Conservation (phyloP, 2,329 filamentous ascomycete genomes). For the Dryadomyces quercivorus region DNA sequence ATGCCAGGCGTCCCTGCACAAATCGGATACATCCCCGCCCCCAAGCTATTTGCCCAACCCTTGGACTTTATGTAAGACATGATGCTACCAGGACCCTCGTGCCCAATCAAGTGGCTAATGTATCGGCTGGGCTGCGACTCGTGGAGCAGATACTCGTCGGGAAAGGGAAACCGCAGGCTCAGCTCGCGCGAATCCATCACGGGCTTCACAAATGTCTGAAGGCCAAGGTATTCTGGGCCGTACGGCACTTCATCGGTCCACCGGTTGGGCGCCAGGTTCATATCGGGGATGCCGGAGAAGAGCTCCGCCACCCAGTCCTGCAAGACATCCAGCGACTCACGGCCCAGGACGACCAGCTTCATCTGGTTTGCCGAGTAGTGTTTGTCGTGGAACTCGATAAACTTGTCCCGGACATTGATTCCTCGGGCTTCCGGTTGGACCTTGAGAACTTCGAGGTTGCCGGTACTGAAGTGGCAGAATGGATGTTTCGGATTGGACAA, state of each 20-base stretch:
- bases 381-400: conserved; percentile 81
- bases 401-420: conserved; percentile 77
- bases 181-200: conserved; percentile 78
- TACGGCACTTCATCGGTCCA: conserved; percentile 42
- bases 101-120: conserved; percentile 78
- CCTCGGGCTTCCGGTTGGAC: conserved; percentile 67
- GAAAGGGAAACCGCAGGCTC: conserved; percentile 71
- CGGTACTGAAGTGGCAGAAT: conserved; percentile 84
- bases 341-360: conserved; percentile 79
- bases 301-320: conserved; percentile 76
- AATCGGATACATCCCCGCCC: conserved; percentile 61
- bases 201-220: conserved; percentile 76
- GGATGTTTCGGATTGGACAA: conserved; percentile 81
- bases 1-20: conserved; percentile 67
- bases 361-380: conserved; percentile 90
- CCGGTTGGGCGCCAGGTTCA: conserved; percentile 53
- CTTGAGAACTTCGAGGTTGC: conserved; percentile 76
- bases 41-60: conserved; percentile 77
- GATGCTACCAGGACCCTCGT: conserved; percentile 86
- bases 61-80: conserved; percentile 82
- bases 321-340: conserved; percentile 69
- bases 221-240: conserved; percentile 37
- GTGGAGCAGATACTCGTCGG: conserved; percentile 70
- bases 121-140: conserved; percentile 77
- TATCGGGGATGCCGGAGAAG: conserved; percentile 72